Evolutionary conservation across 2,329 filamentous ascomycete species (phyloP).

Genomic region (Chrysoporthe cubensis): DNA sequence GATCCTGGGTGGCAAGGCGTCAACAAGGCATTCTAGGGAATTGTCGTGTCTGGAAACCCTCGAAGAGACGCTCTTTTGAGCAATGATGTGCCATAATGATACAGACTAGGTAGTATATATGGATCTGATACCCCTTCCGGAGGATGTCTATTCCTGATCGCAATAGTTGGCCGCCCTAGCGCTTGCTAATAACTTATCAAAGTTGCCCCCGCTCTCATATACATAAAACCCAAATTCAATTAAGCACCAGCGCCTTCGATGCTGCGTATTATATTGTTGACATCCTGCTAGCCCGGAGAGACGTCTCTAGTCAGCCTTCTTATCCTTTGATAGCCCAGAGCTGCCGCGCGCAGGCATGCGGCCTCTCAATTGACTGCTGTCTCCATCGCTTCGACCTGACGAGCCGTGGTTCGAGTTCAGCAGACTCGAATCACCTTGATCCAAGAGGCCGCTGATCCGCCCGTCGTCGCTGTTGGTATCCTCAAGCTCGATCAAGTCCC

Average conservation of each 20-base stretch:
- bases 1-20: constrained; percentile 34
- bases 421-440: constrained; percentile 34
- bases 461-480: constrained; percentile 64
- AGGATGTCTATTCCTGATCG: constrained; percentile 25
- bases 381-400: constrained; percentile 45
- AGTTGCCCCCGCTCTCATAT: constrained; percentile 22
- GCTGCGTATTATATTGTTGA: constrained; percentile 7
- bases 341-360: constrained; percentile 38
- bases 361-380: constrained; percentile 42
- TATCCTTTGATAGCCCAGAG: constrained; percentile 41
- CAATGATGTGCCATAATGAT: neutral
- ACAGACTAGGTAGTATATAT: neutral
- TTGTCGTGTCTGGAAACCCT: neutral
- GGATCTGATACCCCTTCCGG: constrained; percentile 19
- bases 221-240: constrained; percentile 29
- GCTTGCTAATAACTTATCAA: constrained; percentile 11
- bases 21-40: constrained; percentile 31
- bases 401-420: constrained; percentile 41
- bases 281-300: neutral
- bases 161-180: constrained; percentile 17
- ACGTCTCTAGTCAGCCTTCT: constrained; percentile 48
- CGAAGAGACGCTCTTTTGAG: neutral
- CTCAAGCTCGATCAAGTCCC: constrained; percentile 74
- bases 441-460: constrained; percentile 29
- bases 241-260: constrained; percentile 24